These are phyloP conservation scores for Pleoardoris graminearum DNA, from an alignment of 2,329 filamentous ascomycete species.

Conservation along the genomic window DNA sequence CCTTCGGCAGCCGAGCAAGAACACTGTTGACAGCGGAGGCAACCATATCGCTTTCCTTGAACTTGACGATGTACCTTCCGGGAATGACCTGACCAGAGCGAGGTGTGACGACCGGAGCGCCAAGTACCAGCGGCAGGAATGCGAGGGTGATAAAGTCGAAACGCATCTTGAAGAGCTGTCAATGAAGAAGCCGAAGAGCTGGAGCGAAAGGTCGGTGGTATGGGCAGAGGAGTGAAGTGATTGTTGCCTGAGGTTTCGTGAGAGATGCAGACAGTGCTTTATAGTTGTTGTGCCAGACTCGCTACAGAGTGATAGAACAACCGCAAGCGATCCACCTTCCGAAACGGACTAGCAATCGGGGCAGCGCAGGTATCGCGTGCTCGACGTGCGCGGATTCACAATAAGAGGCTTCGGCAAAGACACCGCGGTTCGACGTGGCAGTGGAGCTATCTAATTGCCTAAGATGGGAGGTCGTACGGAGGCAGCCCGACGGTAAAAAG, in stretches of 20 bases:
- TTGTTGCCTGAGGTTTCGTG: conserved; percentile 28
- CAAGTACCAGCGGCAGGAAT: conserved; percentile 42
- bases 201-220: conserved; percentile 23
- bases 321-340: conserved; percentile 33
- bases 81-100: conserved; percentile 44
- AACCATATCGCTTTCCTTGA: conserved; percentile 45
- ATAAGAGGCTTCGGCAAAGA: conserved; percentile 14
- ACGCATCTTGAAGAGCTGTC: conserved; percentile 43
- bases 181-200: conserved; percentile 14
- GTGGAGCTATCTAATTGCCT: conserved; percentile 28
- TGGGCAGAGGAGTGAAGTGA: conserved; percentile 29
- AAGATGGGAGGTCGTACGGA: conserved; percentile 39
- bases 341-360: conserved; percentile 29
- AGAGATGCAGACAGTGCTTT: conserved; percentile 27
- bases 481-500: conserved; percentile 26
- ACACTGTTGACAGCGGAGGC: conserved; percentile 31
- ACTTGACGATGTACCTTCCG: conserved; percentile 52
- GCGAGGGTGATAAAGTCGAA: conserved; percentile 43
- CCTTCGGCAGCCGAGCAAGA: conserved; percentile 29
- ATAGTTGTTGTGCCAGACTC: conserved; percentile 24
- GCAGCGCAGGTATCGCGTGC: conserved; percentile 20
- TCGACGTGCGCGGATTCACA: conserved; percentile 17
- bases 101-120: conserved; percentile 46
- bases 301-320: conserved; percentile 12
- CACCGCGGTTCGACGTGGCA: conserved; percentile 31